These are phyloP conservation scores for Geopyxis carbonaria DNA, from an alignment of 495 filamentous ascomycete species.

Conservation along the genomic window DNA sequence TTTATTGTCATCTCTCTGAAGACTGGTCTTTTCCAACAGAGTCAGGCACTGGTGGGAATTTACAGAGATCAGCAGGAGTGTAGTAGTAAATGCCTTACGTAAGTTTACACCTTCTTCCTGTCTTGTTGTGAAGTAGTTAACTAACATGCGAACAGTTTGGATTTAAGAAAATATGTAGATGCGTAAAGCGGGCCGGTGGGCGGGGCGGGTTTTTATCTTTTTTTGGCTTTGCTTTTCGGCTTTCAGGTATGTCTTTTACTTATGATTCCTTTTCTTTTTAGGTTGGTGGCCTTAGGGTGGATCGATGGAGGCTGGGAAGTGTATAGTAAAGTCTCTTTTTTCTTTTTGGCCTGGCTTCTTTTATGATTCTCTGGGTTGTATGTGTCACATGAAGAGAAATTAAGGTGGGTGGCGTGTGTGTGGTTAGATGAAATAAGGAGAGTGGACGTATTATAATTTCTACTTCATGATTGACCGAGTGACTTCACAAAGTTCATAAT, in stretches of 20 bases:
- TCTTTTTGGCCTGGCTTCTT: background rate
- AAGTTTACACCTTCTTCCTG: conserved; percentile 33
- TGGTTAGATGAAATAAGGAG: too few relatives aligned
- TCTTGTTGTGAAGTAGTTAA: background rate
- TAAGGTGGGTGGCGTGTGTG: background rate
- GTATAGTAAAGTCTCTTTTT: background rate
- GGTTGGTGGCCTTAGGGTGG: background rate
- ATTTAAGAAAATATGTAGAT: conserved; percentile 18
- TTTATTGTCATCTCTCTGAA: conserved; percentile 97
- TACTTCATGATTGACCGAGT: too few relatives aligned
- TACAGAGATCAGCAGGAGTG: conserved; percentile 89
- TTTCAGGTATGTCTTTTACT: too few relatives aligned
- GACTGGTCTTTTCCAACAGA: conserved; percentile 81
- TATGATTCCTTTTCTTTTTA: too few relatives aligned
- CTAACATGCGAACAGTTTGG: conserved; percentile 8
- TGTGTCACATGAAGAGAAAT: background rate
- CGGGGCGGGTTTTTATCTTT: too few relatives aligned
- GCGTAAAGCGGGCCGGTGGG: too few relatives aligned
- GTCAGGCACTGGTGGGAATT: conserved; percentile 84
- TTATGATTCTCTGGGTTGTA: background rate
- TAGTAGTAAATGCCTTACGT: conserved; percentile 80
- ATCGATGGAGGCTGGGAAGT: background rate
- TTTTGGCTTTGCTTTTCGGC: too few relatives aligned
- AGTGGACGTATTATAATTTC: background rate
- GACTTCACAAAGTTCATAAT: background rate